Base-by-base conservation (phyloP, 225 moss, liverwort and hornwort genomes). In the Thuidium tamariscinum region DNA sequence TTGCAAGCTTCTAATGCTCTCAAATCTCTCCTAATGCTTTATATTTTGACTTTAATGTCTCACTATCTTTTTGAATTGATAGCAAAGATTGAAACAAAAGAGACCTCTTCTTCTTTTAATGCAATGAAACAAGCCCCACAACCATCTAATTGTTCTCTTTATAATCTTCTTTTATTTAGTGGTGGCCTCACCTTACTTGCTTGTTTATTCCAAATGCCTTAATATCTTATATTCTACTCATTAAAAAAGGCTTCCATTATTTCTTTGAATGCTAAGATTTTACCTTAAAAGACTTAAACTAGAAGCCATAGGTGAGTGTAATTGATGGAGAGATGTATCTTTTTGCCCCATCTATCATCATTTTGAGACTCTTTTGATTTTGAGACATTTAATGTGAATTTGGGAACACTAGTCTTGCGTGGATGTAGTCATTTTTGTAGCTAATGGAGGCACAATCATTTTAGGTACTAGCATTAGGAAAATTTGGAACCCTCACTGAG, bases 101-200 rank as follows among this genome's bases (percentile, higher is more conserved):
- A 63, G 41, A 68, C 41, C 8, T 39, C 1, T 1, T 1, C 22
- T 0, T 13, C 15, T 26, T 69, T 8, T 69, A 4, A 6, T 0
- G 0, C 14, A 4, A 69, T 25, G 7, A 11, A 41, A 25, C 0
- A 39, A 14, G 2, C 2, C 4, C 15, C 4, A n/a, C 8, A 41
- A 15, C 41, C 26, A 41, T 69, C 2, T 69, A 23, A 13, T 39
- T 39, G 37, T 39, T 4, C 7, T 39, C 37, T 0, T 39, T 68
- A 41, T 13, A 3, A 4, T 14, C 26, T 69, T 36, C 25, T 2
- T 14, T 14, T 69, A 8, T 26, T n/a, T n/a, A n/a, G n/a, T 26
- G 4, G 13, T 2, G 4, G 2, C 1, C 1, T 69, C 8, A 25
- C 15, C n/a, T 41, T 41, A 2, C 25, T 41, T 25, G 8, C 25